phyloP scores from a whole-genome alignment of 257 asterid species.

The Plectranthus barbatus region DNA sequence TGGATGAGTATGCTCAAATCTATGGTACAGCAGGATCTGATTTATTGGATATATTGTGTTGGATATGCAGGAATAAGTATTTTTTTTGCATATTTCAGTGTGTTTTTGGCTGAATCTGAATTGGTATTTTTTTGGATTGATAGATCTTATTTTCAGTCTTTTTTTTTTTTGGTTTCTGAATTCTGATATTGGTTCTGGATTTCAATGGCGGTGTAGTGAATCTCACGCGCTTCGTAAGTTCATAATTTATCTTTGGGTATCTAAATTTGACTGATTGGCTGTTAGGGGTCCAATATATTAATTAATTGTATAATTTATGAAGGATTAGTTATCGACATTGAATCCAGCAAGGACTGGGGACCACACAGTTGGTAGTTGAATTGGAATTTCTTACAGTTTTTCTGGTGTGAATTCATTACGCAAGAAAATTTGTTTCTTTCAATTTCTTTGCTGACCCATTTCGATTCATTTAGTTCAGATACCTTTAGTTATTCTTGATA shows the following conservation, averaged over 20 bases:
- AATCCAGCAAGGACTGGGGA: conserved; percentile 15
- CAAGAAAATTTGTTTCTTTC: neutral
- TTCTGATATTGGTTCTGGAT: conserved; percentile 4
- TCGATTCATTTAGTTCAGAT: neutral
- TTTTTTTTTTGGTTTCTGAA: neutral
- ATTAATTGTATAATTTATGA: neutral
- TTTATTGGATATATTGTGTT: neutral
- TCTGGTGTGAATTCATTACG: neutral
- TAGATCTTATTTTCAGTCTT: neutral
- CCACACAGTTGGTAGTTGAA: conserved; percentile 18
- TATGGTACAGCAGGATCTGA: neutral
- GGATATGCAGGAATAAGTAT: neutral
- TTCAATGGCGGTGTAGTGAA: conserved; percentile 12
- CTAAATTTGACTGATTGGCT: conserved; percentile 9
- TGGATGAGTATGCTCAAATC: neutral
- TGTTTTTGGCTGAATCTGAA: conserved; percentile 7
- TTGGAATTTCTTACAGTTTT: neutral
- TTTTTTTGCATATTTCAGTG: neutral
- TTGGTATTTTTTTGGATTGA: conserved; percentile 7
- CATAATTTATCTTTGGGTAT: neutral
- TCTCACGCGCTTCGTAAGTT: conserved; percentile 19
- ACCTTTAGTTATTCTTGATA: neutral
- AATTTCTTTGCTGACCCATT: neutral
- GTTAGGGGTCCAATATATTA: neutral
- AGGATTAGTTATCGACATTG: conserved; percentile 7